A percentile compares a stretch with the other conserved stretches of the same genome.
Conservation (phyloP, 139 green algal genomes). For the Closterium sp. region DNA sequence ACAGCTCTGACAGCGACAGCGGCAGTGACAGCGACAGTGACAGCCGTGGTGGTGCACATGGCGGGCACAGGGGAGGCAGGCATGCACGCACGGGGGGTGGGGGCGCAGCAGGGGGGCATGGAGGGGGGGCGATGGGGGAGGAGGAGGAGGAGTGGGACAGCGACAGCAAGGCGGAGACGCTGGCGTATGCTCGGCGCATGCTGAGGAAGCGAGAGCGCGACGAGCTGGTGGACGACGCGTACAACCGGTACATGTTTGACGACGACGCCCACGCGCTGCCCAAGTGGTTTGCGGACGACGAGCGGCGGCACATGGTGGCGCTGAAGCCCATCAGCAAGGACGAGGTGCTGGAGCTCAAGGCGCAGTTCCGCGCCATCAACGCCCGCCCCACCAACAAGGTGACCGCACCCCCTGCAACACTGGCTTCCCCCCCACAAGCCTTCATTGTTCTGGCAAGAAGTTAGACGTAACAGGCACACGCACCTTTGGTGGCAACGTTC, state of each 20-base stretch:
- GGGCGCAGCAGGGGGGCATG: not conserved
- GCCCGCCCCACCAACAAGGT: slow-evolving; percentile 95
- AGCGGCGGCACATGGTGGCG: slow-evolving; percentile 77
- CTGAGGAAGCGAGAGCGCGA: slow-evolving; percentile 62
- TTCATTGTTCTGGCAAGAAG: too few relatives aligned
- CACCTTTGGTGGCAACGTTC: too few relatives aligned
- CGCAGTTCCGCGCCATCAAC: slow-evolving; percentile 76
- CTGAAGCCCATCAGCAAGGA: slow-evolving; percentile 67
- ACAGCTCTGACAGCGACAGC: slow-evolving; percentile 12
- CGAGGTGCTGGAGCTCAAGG: slow-evolving; percentile 82
- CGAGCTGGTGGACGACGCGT: slow-evolving; percentile 89
- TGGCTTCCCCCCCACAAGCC: too few relatives aligned
- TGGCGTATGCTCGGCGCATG: slow-evolving; percentile 41
- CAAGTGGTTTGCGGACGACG: slow-evolving; percentile 53
- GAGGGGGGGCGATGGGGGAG: slow-evolving; percentile 3
- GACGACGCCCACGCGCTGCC: slow-evolving; percentile 70
- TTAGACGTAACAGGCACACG: too few relatives aligned
- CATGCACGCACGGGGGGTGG: slow-evolving; percentile 30
- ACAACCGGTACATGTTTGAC: slow-evolving; percentile 90
- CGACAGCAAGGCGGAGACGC: slow-evolving; percentile 41
- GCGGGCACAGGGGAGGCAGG: not conserved
- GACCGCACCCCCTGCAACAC: too few relatives aligned
- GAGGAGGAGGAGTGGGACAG: slow-evolving; percentile 49
- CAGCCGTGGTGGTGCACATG: not conserved
- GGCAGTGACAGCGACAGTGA: slow-evolving; percentile 4